Percentiles rank a stretch among this genome's conserved stretches.
Evolutionary conservation across 768 basidiomycete genomes (phyloP).

Genomic region (Lactifluus subvellereus): DNA sequence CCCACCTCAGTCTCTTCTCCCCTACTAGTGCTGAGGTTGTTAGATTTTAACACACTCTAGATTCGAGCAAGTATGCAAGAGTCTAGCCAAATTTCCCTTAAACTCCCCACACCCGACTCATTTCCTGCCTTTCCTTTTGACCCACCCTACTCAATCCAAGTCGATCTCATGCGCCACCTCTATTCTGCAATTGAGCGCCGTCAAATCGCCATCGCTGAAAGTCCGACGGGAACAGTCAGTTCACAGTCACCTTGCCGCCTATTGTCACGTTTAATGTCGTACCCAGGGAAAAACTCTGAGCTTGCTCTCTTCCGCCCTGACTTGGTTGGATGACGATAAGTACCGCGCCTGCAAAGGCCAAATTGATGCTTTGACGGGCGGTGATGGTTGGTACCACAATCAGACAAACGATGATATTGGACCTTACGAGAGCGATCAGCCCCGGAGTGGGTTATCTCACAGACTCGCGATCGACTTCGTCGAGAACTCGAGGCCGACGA

Average conservation of each 20-base stretch:
- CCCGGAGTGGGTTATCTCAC: slow-evolving; percentile 72
- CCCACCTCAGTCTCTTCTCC: too few relatives aligned
- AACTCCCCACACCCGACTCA: slow-evolving; percentile 52
- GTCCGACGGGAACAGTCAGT: slow-evolving; percentile 82
- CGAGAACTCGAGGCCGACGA: slow-evolving; percentile 66
- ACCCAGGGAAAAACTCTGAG: slow-evolving; percentile 80
- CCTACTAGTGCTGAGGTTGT: too few relatives aligned
- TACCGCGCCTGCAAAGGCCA: slow-evolving; percentile 64
- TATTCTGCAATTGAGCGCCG: slow-evolving; percentile 71
- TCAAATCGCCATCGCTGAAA: slow-evolving; percentile 79
- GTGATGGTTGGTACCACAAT: slow-evolving; percentile 30
- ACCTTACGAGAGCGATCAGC: slow-evolving; percentile 32
- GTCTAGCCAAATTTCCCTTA: slow-evolving; percentile 21
- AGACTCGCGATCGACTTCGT: slow-evolving; percentile 58
- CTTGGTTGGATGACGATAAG: slow-evolving; percentile 69
- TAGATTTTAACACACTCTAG: slow-evolving; percentile 1
- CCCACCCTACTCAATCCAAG: slow-evolving; percentile 79
- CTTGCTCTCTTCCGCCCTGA: slow-evolving; percentile 66
- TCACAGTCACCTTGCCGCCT: not conserved
- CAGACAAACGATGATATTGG: not conserved
- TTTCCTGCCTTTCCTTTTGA: slow-evolving; percentile 84
- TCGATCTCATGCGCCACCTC: slow-evolving; percentile 81
- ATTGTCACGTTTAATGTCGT: not conserved
- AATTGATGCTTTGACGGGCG: slow-evolving; percentile 35
- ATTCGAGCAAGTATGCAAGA: not conserved